Evolutionary conservation across 768 basidiomycete genomes (phyloP), one percentile per base, ranked within the genome.

Genomic region (Phaeotremella skinneri): DNA sequence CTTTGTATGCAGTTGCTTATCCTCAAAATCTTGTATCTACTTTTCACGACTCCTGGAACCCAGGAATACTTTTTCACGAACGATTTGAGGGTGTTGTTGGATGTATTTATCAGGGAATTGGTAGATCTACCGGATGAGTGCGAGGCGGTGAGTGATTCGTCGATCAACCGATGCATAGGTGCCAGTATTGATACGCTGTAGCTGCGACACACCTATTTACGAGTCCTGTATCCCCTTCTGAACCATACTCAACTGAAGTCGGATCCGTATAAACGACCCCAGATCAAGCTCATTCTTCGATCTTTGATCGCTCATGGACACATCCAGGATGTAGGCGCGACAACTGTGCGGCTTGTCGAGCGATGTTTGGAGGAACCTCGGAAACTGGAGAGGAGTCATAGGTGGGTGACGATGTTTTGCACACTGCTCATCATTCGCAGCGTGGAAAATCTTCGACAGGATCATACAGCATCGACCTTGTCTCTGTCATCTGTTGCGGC

Each of bases 41-140:
- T 99, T 9, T 98, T 97, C 76, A 94, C 91, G 16, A 96, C 90
- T 1, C 86, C 87, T 62, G 90, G 87, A 30, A 92, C 91, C 11
- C 86, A 87, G 4, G 92, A 98, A 75, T 98, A 91, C 75, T 98
- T 99, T 72, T 99, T 96, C 78, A 97, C 92, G 16, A 99, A 99
- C 71, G 96, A 99, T 69, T 81, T 99, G 30, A 84, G 90, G 67
- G 96, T 99, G 2, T 81, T 99, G 14, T 91, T 99, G 13, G 96
- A 99, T 68, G 96, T 99, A 1, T 97, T 99, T 69, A 81, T 99
- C n/a, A 85, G 96, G 37, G 94, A 97, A 74, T 79, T 99, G 49
- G 84, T 85, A 14, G 88, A 99, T 74, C 78, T 99, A 20, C 92
- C 91, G 64, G 92, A 97, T 58, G 92, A 96, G 31, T 87, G 86